Conservation (phyloP, 495 filamentous ascomycete genomes). For the Poronia punctata region DNA sequence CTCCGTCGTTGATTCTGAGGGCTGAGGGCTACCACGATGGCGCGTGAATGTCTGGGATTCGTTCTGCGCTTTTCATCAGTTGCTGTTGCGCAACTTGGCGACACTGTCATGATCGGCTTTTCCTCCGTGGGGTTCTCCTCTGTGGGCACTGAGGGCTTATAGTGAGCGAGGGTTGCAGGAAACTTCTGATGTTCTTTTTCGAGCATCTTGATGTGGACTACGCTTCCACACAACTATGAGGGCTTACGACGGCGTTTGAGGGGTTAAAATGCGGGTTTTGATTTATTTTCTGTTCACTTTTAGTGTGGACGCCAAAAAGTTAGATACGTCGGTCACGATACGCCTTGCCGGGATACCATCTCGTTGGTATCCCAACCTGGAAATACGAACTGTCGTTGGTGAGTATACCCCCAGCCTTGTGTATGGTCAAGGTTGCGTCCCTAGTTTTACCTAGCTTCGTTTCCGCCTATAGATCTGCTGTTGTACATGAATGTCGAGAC, state of each 20-base stretch:
- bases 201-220: constrained; percentile 36
- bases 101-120: constrained; percentile 21
- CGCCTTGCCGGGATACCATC: not conserved
- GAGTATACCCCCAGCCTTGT: constrained; percentile 8
- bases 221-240: constrained; percentile 28
- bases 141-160: constrained; percentile 38
- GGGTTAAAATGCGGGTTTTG: constrained; percentile 13
- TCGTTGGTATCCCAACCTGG: constrained; percentile 3
- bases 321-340: not conserved
- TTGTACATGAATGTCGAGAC: too few species aligned
- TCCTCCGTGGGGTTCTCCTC: too few species aligned
- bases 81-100: constrained; percentile 1
- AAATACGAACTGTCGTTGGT: constrained; percentile 6
- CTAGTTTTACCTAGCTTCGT: too few species aligned
- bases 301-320: not conserved
- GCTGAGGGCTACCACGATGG: constrained; percentile 24
- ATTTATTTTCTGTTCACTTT: not conserved
- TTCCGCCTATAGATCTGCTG: too few species aligned
- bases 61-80: constrained; percentile 1
- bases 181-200: constrained; percentile 31
- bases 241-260: constrained; percentile 28
- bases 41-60: constrained; percentile 11
- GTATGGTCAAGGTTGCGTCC: too few species aligned
- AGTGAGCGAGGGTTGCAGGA: constrained; percentile 35
- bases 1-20: constrained; percentile 33